A percentile compares a stretch with the other conserved stretches of the same genome.
These are phyloP conservation scores for Russula sp. DNA, from an alignment of 768 basidiomycete genomes.

Conservation along the genomic window DNA sequence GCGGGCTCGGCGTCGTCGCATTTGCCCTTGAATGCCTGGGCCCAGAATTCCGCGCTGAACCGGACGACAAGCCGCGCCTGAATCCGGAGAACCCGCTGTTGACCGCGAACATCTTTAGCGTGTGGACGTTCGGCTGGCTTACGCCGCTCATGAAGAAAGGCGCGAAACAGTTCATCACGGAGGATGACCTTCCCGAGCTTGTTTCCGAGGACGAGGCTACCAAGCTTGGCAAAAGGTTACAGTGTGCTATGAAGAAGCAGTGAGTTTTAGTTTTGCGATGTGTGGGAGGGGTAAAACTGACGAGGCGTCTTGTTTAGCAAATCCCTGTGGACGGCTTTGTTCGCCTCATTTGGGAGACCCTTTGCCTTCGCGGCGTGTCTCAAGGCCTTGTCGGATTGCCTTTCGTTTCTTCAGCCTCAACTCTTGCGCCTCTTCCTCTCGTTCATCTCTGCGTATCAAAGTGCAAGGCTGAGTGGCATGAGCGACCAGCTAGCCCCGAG, in stretches of 20 bases:
- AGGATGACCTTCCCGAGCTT: slow-evolving; percentile 78
- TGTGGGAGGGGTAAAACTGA: neutral
- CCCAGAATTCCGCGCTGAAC: slow-evolving; percentile 41
- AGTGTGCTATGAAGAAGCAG: slow-evolving; percentile 57
- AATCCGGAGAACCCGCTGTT: slow-evolving; percentile 59
- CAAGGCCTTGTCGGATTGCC: slow-evolving; percentile 71
- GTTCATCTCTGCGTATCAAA: slow-evolving; percentile 77
- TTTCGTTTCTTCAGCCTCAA: slow-evolving; percentile 84
- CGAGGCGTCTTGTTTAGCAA: slow-evolving; percentile 34
- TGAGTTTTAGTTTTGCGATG: slow-evolving; percentile 28
- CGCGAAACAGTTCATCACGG: slow-evolving; percentile 58
- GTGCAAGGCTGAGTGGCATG: slow-evolving; percentile 32
- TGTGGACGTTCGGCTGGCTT: slow-evolving; percentile 84
- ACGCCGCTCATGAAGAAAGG: slow-evolving; percentile 72
- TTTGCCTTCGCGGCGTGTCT: slow-evolving; percentile 54
- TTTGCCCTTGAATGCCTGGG: slow-evolving; percentile 66
- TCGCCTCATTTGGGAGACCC: slow-evolving; percentile 70
- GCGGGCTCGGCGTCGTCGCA: slow-evolving; percentile 41
- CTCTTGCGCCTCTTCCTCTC: slow-evolving; percentile 69
- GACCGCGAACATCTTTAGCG: slow-evolving; percentile 75
- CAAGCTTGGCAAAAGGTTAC: slow-evolving; percentile 55
- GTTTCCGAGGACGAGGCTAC: slow-evolving; percentile 60
- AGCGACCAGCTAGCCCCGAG: slow-evolving; percentile 27
- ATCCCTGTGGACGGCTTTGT: slow-evolving; percentile 65
- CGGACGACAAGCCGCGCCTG: slow-evolving; percentile 29